Conservation (phyloP, 768 basidiomycete species). For the Leccinum variicolor region DNA sequence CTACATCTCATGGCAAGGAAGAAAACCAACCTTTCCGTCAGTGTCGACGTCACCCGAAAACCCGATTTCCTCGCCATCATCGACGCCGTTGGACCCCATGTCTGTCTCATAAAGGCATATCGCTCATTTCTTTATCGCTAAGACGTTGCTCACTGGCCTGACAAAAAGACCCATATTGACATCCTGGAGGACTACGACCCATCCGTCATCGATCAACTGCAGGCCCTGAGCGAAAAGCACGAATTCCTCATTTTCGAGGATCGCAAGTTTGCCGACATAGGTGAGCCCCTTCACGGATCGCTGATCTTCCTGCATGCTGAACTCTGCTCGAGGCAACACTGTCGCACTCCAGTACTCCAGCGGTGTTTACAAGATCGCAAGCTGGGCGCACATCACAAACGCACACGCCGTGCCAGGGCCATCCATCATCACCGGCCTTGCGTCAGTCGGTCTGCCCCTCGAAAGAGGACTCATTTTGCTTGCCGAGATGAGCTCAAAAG, state of each 20-base stretch:
- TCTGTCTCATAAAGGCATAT: constrained; percentile 90
- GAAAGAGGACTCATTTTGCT: constrained; percentile 84
- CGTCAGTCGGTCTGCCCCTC: constrained; percentile 80
- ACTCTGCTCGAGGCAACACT: constrained; percentile 75
- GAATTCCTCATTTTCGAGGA: constrained; percentile 98
- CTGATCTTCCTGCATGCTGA: neutral
- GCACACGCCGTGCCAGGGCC: constrained; percentile 97
- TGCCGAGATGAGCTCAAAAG: constrained; percentile 94
- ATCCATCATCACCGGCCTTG: constrained; percentile 86
- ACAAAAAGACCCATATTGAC: constrained; percentile 88
- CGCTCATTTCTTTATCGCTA: constrained; percentile 5
- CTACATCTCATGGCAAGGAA: constrained; percentile 85
- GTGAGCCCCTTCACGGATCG: constrained; percentile 39
- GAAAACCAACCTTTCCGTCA: constrained; percentile 88
- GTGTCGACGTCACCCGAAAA: constrained; percentile 86
- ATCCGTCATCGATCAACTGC: constrained; percentile 64
- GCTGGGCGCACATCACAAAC: constrained; percentile 96
- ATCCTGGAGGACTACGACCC: constrained; percentile 89
- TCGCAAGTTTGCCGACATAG: constrained; percentile 98
- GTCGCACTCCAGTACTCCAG: constrained; percentile 92
- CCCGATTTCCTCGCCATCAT: constrained; percentile 81
- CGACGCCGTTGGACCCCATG: constrained; percentile 82
- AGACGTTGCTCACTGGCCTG: constrained; percentile 23
- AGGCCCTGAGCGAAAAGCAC: constrained; percentile 69
- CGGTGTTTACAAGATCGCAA: constrained; percentile 90